Conservation (phyloP, 1,284 basidiomycete species). For the Leccinum griseonigrum region DNA sequence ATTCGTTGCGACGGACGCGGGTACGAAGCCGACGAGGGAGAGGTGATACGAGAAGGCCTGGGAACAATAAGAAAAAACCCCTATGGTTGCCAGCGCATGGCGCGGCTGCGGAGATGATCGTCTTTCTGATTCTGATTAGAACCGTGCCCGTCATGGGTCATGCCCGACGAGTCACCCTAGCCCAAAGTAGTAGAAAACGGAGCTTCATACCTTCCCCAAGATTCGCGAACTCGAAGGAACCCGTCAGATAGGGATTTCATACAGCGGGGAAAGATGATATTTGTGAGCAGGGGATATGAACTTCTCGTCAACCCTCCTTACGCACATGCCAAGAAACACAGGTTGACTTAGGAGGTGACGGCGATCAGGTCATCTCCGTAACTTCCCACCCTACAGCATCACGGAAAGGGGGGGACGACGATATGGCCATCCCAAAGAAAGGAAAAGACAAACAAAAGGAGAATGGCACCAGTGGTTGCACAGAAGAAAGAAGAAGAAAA, state of each 20-base stretch:
- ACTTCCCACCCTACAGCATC: conserved; percentile 12
- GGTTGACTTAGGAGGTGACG: conserved; percentile 23
- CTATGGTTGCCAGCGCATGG: background rate
- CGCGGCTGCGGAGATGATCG: conserved; percentile 14
- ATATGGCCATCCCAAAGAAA: background rate
- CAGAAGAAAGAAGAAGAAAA: background rate
- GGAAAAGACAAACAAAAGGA: conserved; percentile 5
- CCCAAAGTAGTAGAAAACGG: conserved; percentile 1
- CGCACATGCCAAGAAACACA: conserved; percentile 14
- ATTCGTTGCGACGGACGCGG: no score
- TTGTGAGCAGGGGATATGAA: conserved; percentile 7
- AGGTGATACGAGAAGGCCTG: background rate
- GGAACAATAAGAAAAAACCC: conserved; percentile 14
- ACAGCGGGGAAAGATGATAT: conserved; percentile 7
- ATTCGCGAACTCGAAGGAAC: conserved; percentile 4
- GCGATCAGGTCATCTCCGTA: conserved; percentile 33
- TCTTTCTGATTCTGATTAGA: conserved; percentile 3
- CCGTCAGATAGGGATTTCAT: background rate
- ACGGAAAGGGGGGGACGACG: conserved; percentile 7
- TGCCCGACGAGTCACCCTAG: background rate
- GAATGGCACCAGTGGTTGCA: background rate
- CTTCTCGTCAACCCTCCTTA: conserved; percentile 13
- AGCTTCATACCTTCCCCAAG: background rate
- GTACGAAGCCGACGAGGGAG: no score
- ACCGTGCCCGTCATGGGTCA: background rate